Base-by-base conservation (phyloP, 164 flowering plant species). In the Annona squamosa region DNA sequence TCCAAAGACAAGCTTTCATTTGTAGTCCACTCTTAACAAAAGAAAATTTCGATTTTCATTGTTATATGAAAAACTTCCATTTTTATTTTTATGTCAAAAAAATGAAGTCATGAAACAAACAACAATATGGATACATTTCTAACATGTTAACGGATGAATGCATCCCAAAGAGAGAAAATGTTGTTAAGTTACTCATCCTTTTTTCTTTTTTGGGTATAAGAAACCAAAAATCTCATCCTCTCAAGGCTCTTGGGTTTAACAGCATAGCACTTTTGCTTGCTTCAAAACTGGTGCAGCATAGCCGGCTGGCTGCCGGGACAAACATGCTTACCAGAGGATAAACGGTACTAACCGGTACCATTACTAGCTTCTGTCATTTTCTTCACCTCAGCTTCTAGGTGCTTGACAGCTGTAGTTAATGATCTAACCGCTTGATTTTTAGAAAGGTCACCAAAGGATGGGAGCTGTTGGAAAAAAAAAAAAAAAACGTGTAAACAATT, bases 341-440 rank as follows among this genome's bases (percentile, higher is more conserved):
- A 17, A 65, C 68, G 61, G 67, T 66, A 69, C 26, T 77, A 72
- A 44, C 65, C 48, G 43, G 4, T 70, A n/a, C 47, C 18, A n/a
- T 26, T 65, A 1, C n/a, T 42, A 44, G 45, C 67, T 47, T 64
- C 37, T 74, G 85, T 85, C 19, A 84, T n/a, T 12, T 85, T 85
- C 46, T 83, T 86, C 66, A 88, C 78, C 74, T 82, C 85, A 67
- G 85, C 76, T 74, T 88, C 97, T 70, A 85, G 81, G 68, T 82
- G 79, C 84, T 86, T 91, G 67, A 93, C 79, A 26, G 68, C 62
- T 65, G 16, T 61, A 43, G 82, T 82, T 72, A 93, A 80, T 46
- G 92, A 81, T 83, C 94, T 85, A 5, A 83, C 84, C 74, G 83
- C 82, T 37, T 74, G 81, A 75, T 84, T 83, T 72, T 80, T 77